A percentile compares a stretch with the other conserved stretches of the same genome.
These are phyloP conservation scores for Phytophthora cajani DNA, from an alignment of 352 stramenopile genomes.

Conservation along the genomic window DNA sequence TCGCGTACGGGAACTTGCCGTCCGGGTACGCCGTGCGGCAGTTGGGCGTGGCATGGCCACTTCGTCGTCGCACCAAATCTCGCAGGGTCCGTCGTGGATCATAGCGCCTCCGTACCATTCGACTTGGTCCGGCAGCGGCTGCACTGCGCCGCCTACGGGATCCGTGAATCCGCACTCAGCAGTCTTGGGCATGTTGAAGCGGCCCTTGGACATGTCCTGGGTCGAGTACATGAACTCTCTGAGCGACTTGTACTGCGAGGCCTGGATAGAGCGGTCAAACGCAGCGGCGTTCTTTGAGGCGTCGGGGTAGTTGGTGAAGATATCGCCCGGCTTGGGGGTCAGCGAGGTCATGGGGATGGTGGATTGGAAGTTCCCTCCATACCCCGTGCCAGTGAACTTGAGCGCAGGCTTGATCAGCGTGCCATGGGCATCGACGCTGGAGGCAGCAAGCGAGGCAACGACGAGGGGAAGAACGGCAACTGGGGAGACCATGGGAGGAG, in stretches of 20 bases:
- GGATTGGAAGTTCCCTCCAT: slow-evolving; percentile 21
- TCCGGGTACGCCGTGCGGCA: slow-evolving; percentile 40
- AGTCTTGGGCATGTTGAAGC: slow-evolving; percentile 27
- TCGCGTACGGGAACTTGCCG: slow-evolving; percentile 38
- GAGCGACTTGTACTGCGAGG: slow-evolving; percentile 21
- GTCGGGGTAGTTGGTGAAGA: slow-evolving; percentile 24
- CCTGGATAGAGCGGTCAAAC: slow-evolving; percentile 17
- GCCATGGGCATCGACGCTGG: slow-evolving; percentile 17
- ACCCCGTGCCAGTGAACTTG: slow-evolving; percentile 19
- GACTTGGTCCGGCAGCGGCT: slow-evolving; percentile 35
- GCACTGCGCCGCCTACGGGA: slow-evolving; percentile 24
- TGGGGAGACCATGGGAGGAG: slow-evolving; percentile 11
- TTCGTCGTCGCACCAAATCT: slow-evolving; percentile 55
- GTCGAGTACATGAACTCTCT: slow-evolving; percentile 26
- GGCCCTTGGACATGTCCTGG: slow-evolving; percentile 27
- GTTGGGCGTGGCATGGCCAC: slow-evolving; percentile 43
- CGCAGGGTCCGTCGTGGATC: slow-evolving; percentile 50
- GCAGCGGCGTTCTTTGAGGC: slow-evolving; percentile 19
- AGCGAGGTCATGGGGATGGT: slow-evolving; percentile 17
- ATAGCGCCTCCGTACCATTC: slow-evolving; percentile 43
- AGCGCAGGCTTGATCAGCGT: slow-evolving; percentile 16
- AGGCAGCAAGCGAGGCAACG: background rate
- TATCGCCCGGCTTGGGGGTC: slow-evolving; percentile 16
- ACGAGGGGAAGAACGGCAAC: slow-evolving; percentile 3
- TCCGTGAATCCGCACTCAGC: slow-evolving; percentile 41